phyloP scores from a whole-genome alignment of 805 yeast species.

The Wickerhamomyces alni region DNA sequence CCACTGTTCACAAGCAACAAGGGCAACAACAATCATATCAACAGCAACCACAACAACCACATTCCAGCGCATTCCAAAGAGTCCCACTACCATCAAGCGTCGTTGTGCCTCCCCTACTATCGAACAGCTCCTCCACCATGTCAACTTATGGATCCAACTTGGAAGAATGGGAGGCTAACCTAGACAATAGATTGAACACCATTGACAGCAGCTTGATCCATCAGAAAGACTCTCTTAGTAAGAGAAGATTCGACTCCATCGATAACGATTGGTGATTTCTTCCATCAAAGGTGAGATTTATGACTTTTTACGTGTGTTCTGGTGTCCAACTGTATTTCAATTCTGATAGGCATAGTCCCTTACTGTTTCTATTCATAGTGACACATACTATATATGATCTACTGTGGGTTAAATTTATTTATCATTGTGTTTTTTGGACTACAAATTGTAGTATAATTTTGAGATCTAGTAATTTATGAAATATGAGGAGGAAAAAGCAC shows the following conservation, averaged over 20 bases:
- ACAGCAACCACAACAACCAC: conserved; percentile 8
- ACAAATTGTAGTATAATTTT: no score
- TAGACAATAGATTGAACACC: conserved; percentile 28
- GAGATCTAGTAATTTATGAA: no score
- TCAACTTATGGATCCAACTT: conserved; percentile 29
- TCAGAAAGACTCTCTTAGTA: conserved; percentile 15
- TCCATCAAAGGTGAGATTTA: background rate
- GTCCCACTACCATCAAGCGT: conserved; percentile 29
- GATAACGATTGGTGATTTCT: conserved; percentile 21
- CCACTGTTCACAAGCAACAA: conserved; percentile 14
- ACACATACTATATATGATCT: no score
- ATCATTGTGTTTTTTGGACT: no score
- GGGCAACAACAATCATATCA: no score
- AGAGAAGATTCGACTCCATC: conserved; percentile 21
- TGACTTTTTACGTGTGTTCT: background rate
- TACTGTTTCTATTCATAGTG: no score
- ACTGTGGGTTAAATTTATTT: no score
- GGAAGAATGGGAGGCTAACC: conserved; percentile 33
- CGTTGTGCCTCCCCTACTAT: conserved; percentile 29
- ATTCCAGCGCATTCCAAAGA: conserved; percentile 25
- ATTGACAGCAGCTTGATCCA: conserved; percentile 24
- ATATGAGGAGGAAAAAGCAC: no score
- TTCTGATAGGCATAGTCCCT: no score
- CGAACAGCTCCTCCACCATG: conserved; percentile 26
- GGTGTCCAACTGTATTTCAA: background rate